Conservation (phyloP, 1,284 basidiomycete genomes). For the Phylloporus gajari region DNA sequence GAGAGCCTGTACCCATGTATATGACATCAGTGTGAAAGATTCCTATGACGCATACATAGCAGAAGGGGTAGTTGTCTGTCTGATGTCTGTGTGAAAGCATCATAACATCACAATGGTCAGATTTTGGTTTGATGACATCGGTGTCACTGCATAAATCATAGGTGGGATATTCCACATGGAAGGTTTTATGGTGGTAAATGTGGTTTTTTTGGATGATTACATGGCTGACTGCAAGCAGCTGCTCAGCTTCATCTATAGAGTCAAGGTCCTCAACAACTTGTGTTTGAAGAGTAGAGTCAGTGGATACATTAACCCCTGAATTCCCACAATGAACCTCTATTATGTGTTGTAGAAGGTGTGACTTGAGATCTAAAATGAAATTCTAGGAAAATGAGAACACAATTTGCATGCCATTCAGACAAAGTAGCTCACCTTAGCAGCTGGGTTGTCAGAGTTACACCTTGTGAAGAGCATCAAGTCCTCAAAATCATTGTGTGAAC, state of each 20-base stretch:
- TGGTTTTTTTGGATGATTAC: not conserved
- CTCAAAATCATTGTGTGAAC: not conserved
- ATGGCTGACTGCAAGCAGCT: not conserved
- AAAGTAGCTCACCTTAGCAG: not conserved
- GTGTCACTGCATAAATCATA: not conserved
- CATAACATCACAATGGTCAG: not conserved
- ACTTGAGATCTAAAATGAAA: not conserved
- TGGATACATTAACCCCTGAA: too few species aligned
- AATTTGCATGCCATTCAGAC: too few species aligned
- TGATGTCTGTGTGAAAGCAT: not conserved
- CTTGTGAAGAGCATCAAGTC: not conserved
- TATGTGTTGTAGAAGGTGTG: not conserved
- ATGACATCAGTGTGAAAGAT: not conserved
- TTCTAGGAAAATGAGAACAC: not conserved
- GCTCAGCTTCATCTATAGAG: not conserved
- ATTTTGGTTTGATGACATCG: not conserved
- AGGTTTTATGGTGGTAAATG: not conserved
- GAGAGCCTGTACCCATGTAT: not conserved
- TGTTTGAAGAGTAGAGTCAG: too few species aligned
- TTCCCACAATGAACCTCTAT: not conserved
- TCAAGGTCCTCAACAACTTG: too few species aligned
- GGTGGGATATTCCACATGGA: not conserved
- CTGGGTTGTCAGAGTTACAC: not conserved
- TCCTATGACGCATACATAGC: not conserved
- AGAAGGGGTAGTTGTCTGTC: not conserved